Conservation (phyloP, 495 filamentous ascomycete genomes). For the Trichoderma asperelloides region DNA sequence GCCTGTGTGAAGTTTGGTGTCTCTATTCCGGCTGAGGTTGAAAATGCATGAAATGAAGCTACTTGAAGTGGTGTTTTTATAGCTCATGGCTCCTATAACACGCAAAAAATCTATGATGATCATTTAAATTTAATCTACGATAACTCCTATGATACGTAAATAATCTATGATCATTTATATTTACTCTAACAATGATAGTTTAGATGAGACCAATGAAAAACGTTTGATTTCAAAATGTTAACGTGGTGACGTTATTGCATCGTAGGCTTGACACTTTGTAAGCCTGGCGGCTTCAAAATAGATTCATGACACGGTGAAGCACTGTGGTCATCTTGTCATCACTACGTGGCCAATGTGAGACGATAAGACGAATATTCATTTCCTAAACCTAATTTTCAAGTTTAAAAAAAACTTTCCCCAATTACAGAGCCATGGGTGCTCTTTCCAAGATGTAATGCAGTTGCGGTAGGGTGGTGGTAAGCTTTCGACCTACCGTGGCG, state of each 20-base stretch:
- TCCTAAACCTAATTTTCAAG: no score
- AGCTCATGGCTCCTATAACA: neutral
- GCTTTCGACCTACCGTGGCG: no score
- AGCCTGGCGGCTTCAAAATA: no score
- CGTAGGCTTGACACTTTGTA: neutral
- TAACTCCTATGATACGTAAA: neutral
- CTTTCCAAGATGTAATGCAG: no score
- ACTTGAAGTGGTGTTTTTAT: neutral
- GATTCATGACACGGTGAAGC: no score
- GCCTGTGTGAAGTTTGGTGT: neutral
- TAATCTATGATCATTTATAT: neutral
- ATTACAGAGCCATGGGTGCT: no score
- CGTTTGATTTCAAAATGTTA: neutral
- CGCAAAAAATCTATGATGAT: neutral
- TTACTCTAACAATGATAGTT: neutral
- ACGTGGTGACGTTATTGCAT: neutral
- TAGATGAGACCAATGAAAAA: neutral
- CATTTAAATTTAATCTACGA: neutral
- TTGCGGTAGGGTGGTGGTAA: no score
- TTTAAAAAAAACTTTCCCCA: no score
- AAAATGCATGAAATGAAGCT: neutral
- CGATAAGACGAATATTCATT: no score
- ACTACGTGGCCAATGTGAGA: no score
- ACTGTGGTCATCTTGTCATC: no score
- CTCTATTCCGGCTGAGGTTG: neutral